Percentiles rank a stretch among this genome's conserved stretches.
Conservation (phyloP, 2,329 filamentous ascomycete species). For the Penicillium sp. region DNA sequence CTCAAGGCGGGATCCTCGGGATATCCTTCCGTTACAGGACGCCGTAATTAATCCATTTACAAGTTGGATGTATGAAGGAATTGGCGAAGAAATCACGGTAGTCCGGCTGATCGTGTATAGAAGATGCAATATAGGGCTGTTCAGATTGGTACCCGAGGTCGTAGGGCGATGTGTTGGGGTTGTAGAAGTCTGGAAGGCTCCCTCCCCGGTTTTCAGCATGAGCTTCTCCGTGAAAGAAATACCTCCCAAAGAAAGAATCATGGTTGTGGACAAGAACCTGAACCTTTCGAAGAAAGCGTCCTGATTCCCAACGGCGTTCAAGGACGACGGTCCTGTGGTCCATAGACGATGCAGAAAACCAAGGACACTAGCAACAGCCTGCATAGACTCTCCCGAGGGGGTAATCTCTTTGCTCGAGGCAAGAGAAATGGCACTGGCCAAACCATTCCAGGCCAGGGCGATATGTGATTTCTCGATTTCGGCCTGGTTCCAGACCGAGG, state of each 20-base stretch:
- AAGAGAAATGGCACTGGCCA: slow-evolving; percentile 62
- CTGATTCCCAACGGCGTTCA: slow-evolving; percentile 33
- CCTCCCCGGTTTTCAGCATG: slow-evolving; percentile 56
- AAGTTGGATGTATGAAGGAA: slow-evolving; percentile 30
- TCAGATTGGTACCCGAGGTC: slow-evolving; percentile 28
- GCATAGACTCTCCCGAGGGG: slow-evolving; percentile 77
- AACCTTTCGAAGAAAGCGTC: slow-evolving; percentile 52
- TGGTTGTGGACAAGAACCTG: slow-evolving; percentile 53
- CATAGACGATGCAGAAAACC: slow-evolving; percentile 71
- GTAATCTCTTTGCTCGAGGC: slow-evolving; percentile 83
- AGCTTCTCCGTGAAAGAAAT: slow-evolving; percentile 54
- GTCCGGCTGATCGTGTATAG: slow-evolving; percentile 36
- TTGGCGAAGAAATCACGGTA: slow-evolving; percentile 20
- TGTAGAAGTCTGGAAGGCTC: slow-evolving; percentile 52
- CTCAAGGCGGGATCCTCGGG: slow-evolving; percentile 41
- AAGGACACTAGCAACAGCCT: slow-evolving; percentile 72
- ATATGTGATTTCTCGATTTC: slow-evolving; percentile 46
- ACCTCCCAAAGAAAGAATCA: slow-evolving; percentile 53
- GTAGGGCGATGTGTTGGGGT: slow-evolving; percentile 39
- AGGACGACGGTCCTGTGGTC: slow-evolving; percentile 53
- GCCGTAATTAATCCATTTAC: slow-evolving; percentile 35
- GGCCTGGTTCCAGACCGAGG: slow-evolving; percentile 51
- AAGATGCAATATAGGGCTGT: slow-evolving; percentile 43
- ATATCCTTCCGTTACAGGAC: slow-evolving; percentile 35
- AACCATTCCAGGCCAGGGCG: slow-evolving; percentile 62